A percentile compares a stretch with the other conserved stretches of the same genome.
phyloP scores from a whole-genome alignment of 768 basidiomycete species.

The Agaricus subrufescens region DNA sequence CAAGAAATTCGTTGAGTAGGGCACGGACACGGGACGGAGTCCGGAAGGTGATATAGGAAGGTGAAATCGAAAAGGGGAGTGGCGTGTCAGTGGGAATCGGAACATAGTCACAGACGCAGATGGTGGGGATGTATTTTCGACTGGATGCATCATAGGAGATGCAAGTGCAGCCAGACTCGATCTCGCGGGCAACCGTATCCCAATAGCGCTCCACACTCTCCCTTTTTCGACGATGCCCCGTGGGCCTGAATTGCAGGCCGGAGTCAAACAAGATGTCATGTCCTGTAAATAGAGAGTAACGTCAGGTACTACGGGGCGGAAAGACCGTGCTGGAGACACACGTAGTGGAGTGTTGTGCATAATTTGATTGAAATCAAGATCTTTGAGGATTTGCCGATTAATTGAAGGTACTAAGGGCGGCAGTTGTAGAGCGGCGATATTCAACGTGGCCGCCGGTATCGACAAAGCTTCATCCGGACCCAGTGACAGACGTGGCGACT shows the following conservation, averaged over 20 bases:
- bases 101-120: constrained; percentile 43
- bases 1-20: constrained; percentile 71
- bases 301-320: constrained; percentile 12
- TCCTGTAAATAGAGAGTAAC: constrained; percentile 36
- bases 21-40: constrained; percentile 68
- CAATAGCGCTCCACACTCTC: constrained; percentile 80
- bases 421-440: constrained; percentile 48
- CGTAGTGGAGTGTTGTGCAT: constrained; percentile 88
- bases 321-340: constrained; percentile 35
- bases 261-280: constrained; percentile 90
- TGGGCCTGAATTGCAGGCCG: constrained; percentile 77
- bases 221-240: constrained; percentile 66
- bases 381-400: constrained; percentile 77
- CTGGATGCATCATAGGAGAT: constrained; percentile 59
- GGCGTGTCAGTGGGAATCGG: constrained; percentile 2
- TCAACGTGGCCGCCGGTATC: constrained; percentile 32
- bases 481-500: constrained; percentile 23
- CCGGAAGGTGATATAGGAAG: constrained; percentile 51
- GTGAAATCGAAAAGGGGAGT: constrained; percentile 21
- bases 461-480: constrained; percentile 14
- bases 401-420: constrained; percentile 73
- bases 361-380: constrained; percentile 82
- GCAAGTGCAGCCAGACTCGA: constrained; percentile 81
- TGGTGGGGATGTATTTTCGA: constrained; percentile 48
- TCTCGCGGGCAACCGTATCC: constrained; percentile 73